A percentile compares a stretch with the other conserved stretches of the same genome.
Conservation (phyloP, 768 basidiomycete genomes). For the Leccinum arenicola region DNA sequence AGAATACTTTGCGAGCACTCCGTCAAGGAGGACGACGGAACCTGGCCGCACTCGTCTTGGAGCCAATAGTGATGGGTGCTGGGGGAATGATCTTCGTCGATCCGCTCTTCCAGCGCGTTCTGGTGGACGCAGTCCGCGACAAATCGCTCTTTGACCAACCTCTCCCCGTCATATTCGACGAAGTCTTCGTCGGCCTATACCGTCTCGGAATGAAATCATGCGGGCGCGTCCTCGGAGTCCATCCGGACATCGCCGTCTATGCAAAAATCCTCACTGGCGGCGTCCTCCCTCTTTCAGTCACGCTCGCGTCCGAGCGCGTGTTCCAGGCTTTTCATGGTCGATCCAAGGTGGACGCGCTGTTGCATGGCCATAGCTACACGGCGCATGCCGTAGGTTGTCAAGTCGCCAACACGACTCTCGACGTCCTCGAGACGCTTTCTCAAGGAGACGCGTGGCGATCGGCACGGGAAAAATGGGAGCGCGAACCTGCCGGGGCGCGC, state of each 20-base stretch:
- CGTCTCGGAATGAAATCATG: conserved; percentile 74
- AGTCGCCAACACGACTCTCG: conserved; percentile 80
- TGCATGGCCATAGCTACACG: conserved; percentile 96
- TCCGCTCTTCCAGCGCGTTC: conserved; percentile 88
- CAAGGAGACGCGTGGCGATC: conserved; percentile 53
- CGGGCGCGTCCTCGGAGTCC: conserved; percentile 60
- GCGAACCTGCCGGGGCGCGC: neutral
- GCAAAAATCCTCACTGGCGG: conserved; percentile 96
- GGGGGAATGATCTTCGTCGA: conserved; percentile 98
- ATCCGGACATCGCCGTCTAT: conserved; percentile 87
- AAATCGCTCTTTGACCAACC: conserved; percentile 40
- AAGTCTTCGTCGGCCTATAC: conserved; percentile 93
- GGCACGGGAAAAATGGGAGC: conserved; percentile 59
- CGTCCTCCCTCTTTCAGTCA: conserved; percentile 80
- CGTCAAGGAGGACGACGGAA: conserved; percentile 37
- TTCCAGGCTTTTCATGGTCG: conserved; percentile 77
- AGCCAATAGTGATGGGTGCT: conserved; percentile 92
- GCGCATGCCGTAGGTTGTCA: conserved; percentile 93
- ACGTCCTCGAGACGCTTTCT: conserved; percentile 52
- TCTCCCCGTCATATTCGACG: conserved; percentile 91
- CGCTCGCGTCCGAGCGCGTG: conserved; percentile 75
- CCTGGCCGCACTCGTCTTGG: conserved; percentile 79
- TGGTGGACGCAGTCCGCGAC: conserved; percentile 78
- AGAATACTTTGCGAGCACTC: conserved; percentile 46
- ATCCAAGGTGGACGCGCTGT: conserved; percentile 77